phyloP scores from a whole-genome alignment of 2,329 filamentous ascomycete genomes.

The Ophiostoma sp. region DNA sequence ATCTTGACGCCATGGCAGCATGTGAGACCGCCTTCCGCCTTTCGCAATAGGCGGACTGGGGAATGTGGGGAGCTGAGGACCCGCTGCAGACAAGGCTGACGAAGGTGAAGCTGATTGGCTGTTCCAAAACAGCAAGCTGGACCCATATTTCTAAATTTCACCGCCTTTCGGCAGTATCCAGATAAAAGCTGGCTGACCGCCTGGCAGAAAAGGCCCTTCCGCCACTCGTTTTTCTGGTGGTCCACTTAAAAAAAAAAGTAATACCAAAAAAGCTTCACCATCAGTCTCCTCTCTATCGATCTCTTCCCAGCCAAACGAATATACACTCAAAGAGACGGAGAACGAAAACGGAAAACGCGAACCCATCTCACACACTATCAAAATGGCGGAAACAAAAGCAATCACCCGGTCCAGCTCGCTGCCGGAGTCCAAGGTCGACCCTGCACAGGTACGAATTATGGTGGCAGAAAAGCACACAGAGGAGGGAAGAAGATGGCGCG shows the following conservation, averaged over 20 bases:
- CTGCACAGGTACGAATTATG: conserved; percentile 1
- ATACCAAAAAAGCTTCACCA: conserved; percentile 14
- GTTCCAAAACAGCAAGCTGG: background rate
- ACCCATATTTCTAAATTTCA: background rate
- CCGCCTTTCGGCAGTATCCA: conserved; percentile 20
- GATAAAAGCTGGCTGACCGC: conserved; percentile 22
- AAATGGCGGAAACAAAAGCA: conserved; percentile 23
- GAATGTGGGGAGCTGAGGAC: background rate
- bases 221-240: conserved; percentile 18
- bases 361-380: background rate
- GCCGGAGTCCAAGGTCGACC: conserved; percentile 22
- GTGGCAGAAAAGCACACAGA: background rate
- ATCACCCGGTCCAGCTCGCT: conserved; percentile 18
- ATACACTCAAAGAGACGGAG: background rate
- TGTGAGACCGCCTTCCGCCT: conserved; percentile 6
- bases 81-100: conserved; percentile 6
- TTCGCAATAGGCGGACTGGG: background rate
- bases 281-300: conserved; percentile 9
- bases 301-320: conserved; percentile 10
- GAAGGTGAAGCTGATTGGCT: background rate
- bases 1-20: conserved; percentile 10
- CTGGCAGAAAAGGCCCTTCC: conserved; percentile 26
- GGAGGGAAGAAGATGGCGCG: background rate
- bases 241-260: conserved; percentile 21
- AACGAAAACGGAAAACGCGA: background rate